Conservation (phyloP, 1,284 basidiomycete genomes). For the Ganoderma leucocontextum region DNA sequence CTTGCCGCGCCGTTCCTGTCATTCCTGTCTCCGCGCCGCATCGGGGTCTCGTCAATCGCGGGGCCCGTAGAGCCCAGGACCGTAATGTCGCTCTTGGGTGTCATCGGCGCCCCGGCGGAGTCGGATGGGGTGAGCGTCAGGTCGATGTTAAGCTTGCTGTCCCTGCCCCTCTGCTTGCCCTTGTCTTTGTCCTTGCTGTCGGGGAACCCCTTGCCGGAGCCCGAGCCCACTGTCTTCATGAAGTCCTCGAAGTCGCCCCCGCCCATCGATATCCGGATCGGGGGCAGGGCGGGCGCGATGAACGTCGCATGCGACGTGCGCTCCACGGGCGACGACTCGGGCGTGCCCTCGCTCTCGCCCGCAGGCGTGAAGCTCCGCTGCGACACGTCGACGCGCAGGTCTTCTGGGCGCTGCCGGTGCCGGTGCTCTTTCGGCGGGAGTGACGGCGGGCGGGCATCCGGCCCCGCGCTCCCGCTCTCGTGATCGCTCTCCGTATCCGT, state of each 20-base stretch:
- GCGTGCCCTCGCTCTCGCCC: slow-evolving; percentile 51
- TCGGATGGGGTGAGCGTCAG: slow-evolving; percentile 33
- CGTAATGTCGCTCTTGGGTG: slow-evolving; percentile 41
- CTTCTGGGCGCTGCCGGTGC: slow-evolving; percentile 21
- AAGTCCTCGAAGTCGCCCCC: slow-evolving; percentile 81
- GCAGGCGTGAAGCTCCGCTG: slow-evolving; percentile 26
- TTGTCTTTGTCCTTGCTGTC: slow-evolving; percentile 50
- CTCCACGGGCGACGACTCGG: slow-evolving; percentile 65
- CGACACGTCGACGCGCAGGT: slow-evolving; percentile 29
- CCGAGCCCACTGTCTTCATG: slow-evolving; percentile 56
- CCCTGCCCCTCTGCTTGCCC: slow-evolving; percentile 39
- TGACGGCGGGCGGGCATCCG: slow-evolving; percentile 49
- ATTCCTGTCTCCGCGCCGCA: slow-evolving; percentile 30
- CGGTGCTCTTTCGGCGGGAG: slow-evolving; percentile 59
- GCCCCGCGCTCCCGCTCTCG: slow-evolving; percentile 19
- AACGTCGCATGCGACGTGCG: slow-evolving; percentile 75
- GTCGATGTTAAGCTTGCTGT: slow-evolving; percentile 31
- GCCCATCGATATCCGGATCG: slow-evolving; percentile 85
- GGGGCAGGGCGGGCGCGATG: slow-evolving; percentile 82
- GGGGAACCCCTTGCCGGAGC: slow-evolving; percentile 38
- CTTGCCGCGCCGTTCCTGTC: slow-evolving; percentile 20
- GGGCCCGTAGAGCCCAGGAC: slow-evolving; percentile 29
- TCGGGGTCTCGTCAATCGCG: slow-evolving; percentile 33
- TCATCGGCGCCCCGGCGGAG: slow-evolving; percentile 28
- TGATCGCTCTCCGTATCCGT: slow-evolving; percentile 4